phyloP scores from a whole-genome alignment of 106 monocot genomes.

The Allium sativum region DNA sequence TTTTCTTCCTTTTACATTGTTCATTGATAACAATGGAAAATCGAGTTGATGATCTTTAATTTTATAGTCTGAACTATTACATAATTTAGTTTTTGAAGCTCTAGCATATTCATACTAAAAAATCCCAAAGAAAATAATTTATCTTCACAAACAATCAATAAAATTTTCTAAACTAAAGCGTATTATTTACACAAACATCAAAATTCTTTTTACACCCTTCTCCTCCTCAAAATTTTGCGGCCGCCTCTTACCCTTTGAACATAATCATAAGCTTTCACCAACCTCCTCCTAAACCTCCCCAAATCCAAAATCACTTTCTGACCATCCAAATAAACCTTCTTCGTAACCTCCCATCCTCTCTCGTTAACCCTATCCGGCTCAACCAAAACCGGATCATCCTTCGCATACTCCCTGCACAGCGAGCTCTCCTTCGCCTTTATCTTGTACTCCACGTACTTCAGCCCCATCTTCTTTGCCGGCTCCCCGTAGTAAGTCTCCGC shows the following conservation, averaged over 20 bases:
- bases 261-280: conserved; percentile 31
- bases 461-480: conserved; percentile 52
- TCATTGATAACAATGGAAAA: too few species aligned
- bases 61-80: too few species aligned
- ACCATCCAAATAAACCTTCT: conserved; percentile 55
- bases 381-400: conserved; percentile 45
- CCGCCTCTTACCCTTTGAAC: background rate
- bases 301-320: conserved; percentile 73
- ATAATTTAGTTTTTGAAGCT: too few species aligned
- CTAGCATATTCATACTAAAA: too few species aligned
- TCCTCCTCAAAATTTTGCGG: conserved; percentile 3
- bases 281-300: conserved; percentile 27
- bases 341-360: conserved; percentile 61
- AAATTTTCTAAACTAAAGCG: background rate
- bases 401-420: conserved; percentile 31
- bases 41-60: too few species aligned
- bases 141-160: too few species aligned
- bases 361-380: conserved; percentile 48
- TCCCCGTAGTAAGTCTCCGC: conserved; percentile 58
- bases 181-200: background rate
- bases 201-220: background rate
- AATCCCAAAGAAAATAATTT: too few species aligned
- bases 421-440: conserved; percentile 62
- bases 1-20: too few species aligned
- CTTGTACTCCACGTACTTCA: conserved; percentile 41